Conservation (phyloP, 2,329 filamentous ascomycete genomes). For the Ophiostoma fasciatum region DNA sequence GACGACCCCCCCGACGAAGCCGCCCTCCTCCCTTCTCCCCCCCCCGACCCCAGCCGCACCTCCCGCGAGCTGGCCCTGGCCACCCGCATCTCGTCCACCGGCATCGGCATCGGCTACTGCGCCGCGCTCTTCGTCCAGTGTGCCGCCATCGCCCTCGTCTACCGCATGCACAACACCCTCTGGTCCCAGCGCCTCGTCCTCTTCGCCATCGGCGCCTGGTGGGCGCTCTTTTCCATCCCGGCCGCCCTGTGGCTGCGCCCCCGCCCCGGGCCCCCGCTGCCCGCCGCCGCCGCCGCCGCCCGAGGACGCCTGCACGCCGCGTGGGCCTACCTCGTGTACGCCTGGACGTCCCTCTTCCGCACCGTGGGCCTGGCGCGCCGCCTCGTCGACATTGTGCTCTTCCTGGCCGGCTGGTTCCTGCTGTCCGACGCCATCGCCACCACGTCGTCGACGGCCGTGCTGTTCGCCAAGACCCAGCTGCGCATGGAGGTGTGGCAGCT, state of each 20-base stretch:
- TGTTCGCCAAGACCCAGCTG: slow-evolving; percentile 89
- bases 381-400: slow-evolving; percentile 59
- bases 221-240: slow-evolving; percentile 82
- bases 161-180: slow-evolving; percentile 58
- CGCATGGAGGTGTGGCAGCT: slow-evolving; percentile 80
- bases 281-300: slow-evolving; percentile 18
- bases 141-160: slow-evolving; percentile 61
- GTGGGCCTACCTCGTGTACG: slow-evolving; percentile 60
- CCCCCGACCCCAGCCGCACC: slow-evolving; percentile 20
- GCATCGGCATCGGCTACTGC: slow-evolving; percentile 86
- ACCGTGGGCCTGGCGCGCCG: slow-evolving; percentile 62
- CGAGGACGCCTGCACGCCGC: slow-evolving; percentile 26
- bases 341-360: slow-evolving; percentile 74
- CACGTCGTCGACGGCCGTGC: slow-evolving; percentile 81
- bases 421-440: slow-evolving; percentile 90
- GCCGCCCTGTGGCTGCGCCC: slow-evolving; percentile 76
- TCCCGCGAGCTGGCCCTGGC: slow-evolving; percentile 62
- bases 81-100: slow-evolving; percentile 79
- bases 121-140: slow-evolving; percentile 77
- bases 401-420: slow-evolving; percentile 84
- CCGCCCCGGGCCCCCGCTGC: slow-evolving; percentile 72
- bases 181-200: slow-evolving; percentile 79
- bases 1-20: slow-evolving; percentile 6
- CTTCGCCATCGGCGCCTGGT: slow-evolving; percentile 80
- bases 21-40: slow-evolving; percentile 23